Percentiles rank a stretch among this genome's conserved stretches.
Conservation (phyloP, 1,284 basidiomycete genomes). For the Trichosporon ovoides region DNA sequence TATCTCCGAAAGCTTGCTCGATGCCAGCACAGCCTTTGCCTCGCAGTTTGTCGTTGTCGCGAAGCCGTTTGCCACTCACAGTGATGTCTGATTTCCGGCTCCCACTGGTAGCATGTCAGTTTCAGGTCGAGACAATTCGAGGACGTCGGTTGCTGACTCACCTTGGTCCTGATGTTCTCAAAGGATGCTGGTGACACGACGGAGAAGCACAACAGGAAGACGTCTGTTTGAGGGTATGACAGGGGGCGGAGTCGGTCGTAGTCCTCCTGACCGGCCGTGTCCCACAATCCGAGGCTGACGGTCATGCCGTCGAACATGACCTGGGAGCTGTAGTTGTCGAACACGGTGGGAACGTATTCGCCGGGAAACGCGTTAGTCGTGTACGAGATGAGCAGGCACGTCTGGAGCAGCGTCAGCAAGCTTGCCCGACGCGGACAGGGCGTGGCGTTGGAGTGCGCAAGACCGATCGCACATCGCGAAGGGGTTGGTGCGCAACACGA, state of each 20-base stretch:
- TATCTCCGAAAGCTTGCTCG: no score
- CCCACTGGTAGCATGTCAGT: constrained; percentile 40
- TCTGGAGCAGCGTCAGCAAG: constrained; percentile 54
- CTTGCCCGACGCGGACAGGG: not conserved
- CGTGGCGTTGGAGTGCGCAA: not conserved
- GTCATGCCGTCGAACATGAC: constrained; percentile 99
- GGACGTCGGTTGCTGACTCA: constrained; percentile 33
- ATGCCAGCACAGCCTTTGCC: constrained; percentile 66
- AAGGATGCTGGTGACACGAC: constrained; percentile 94
- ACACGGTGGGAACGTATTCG: constrained; percentile 90
- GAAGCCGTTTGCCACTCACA: constrained; percentile 25
- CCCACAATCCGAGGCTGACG: constrained; percentile 94
- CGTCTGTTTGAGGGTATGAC: constrained; percentile 98
- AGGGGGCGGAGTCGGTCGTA: constrained; percentile 81
- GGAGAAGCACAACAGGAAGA: constrained; percentile 98
- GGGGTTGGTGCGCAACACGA: not conserved
- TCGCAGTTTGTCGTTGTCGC: constrained; percentile 48
- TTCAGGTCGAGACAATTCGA: not conserved
- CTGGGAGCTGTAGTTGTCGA: constrained; percentile 53
- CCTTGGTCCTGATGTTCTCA: constrained; percentile 98
- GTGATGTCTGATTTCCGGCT: constrained; percentile 49
- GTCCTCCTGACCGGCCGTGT: constrained; percentile 99
- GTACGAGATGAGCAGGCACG: constrained; percentile 93
- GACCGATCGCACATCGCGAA: not conserved
- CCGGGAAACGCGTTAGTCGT: constrained; percentile 83